These are phyloP conservation scores for Podospora didyma DNA, from an alignment of 495 filamentous ascomycete species.

Conservation along the genomic window DNA sequence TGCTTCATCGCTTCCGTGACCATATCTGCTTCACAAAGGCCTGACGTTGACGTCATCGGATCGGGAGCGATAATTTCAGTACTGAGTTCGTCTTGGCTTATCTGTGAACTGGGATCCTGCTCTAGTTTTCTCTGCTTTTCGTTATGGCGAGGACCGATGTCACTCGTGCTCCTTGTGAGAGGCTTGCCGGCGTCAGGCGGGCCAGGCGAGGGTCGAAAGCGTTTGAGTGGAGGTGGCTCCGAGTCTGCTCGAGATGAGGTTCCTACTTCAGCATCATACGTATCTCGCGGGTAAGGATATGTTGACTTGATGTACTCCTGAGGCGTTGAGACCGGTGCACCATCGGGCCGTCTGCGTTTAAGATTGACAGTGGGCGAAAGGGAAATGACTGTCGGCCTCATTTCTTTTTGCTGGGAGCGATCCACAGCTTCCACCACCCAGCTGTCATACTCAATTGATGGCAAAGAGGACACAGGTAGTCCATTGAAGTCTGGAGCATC, in stretches of 20 bases:
- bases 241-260: conserved; percentile 30
- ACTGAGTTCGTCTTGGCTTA: background rate
- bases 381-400: background rate
- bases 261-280: background rate
- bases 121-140: background rate
- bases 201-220: conserved; percentile 7
- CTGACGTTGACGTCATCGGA: conserved; percentile 18
- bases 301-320: conserved; percentile 16
- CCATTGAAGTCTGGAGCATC: too few relatives aligned
- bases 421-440: background rate
- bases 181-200: conserved; percentile 8
- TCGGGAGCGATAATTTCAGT: conserved; percentile 35
- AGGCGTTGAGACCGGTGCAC: background rate
- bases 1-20: conserved; percentile 53
- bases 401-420: background rate
- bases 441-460: background rate
- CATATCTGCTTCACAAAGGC: conserved; percentile 25
- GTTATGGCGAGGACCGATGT: conserved; percentile 29
- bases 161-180: conserved; percentile 31
- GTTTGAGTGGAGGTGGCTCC: conserved; percentile 31
- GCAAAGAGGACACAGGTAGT: background rate
- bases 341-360: background rate
- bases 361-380: background rate
- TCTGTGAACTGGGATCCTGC: background rate
- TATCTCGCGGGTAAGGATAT: conserved; percentile 1